Conservation (phyloP, 495 filamentous ascomycete species). For the Aspergillus taichungensis region DNA sequence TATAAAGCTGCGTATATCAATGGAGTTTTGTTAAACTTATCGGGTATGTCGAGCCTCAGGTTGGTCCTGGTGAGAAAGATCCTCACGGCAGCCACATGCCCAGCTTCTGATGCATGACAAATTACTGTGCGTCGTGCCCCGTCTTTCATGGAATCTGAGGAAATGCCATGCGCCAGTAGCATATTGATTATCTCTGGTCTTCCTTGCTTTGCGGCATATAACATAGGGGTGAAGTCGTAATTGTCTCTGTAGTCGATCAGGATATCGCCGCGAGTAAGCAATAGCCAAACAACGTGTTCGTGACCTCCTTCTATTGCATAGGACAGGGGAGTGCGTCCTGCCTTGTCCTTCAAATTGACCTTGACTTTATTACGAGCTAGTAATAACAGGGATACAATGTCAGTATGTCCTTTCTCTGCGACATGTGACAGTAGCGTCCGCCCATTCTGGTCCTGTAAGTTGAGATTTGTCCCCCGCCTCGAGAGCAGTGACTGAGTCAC, state of each 20-base stretch:
- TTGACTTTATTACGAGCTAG: neutral
- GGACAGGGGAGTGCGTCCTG: conserved; percentile 1
- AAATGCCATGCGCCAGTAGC: no score
- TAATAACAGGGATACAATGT: neutral
- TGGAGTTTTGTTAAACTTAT: no score
- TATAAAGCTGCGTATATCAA: no score
- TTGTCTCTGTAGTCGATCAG: neutral
- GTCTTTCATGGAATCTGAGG: no score
- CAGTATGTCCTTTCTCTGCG: neutral
- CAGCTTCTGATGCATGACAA: no score
- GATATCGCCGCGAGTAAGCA: conserved; percentile 1
- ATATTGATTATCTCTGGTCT: no score
- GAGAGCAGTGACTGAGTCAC: neutral
- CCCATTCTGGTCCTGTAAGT: neutral
- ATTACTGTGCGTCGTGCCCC: no score
- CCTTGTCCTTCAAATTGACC: neutral
- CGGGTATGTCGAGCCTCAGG: no score
- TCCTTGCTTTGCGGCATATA: no score
- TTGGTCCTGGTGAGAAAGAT: no score
- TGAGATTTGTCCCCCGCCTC: neutral
- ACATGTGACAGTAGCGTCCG: conserved; percentile 3
- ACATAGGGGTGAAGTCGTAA: no score
- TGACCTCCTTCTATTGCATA: conserved; percentile 2
- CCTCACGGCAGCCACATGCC: no score
- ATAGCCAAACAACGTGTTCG: neutral